A percentile compares a stretch with the other conserved stretches of the same genome.
Evolutionary conservation across 2,329 filamentous ascomycete species (phyloP).

Genomic region (Colletotrichum ledebouriae): DNA sequence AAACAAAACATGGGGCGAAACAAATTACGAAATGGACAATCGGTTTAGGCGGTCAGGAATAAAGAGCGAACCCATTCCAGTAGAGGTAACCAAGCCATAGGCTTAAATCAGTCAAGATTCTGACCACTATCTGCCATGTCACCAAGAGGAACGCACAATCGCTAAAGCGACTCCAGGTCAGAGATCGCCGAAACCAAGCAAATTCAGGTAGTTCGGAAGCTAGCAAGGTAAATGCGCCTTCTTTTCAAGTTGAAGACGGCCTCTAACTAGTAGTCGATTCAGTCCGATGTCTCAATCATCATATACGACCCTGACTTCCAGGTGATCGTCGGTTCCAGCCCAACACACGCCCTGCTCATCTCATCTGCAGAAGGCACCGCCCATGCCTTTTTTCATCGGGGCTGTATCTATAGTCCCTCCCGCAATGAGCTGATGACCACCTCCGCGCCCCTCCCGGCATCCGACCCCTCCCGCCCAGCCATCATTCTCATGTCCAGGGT

Average conservation of each 20-base stretch:
- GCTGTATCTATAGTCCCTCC: conserved; percentile 57
- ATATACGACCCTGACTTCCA: conserved; percentile 55
- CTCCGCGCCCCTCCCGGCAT: conserved; percentile 57
- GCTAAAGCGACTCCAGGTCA: conserved; percentile 24
- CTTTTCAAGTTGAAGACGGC: too few relatives aligned
- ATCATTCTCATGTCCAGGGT: conserved; percentile 61
- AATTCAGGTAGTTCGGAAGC: conserved; percentile 1
- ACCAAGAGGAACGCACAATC: too few relatives aligned
- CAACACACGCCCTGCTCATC: conserved; percentile 57
- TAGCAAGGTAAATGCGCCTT: conserved; percentile 6
- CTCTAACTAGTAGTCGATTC: not conserved
- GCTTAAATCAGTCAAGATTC: too few relatives aligned
- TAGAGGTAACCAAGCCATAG: conserved; percentile 25
- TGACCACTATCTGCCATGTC: not conserved
- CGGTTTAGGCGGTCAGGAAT: conserved; percentile 21
- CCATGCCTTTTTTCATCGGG: conserved; percentile 62
- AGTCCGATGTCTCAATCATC: conserved; percentile 49
- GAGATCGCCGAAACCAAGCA: conserved; percentile 20
- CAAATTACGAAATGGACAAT: conserved; percentile 13
- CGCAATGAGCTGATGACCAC: conserved; percentile 61
- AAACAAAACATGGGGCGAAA: conserved; percentile 14
- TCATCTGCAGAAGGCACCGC: conserved; percentile 55
- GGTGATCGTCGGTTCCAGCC: conserved; percentile 50
- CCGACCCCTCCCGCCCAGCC: conserved; percentile 54
- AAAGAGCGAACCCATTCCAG: conserved; percentile 4